Evolutionary conservation across 441 rosid genomes (phyloP), one percentile per base, ranked within the genome.

Genomic region (Croton laevigatus): DNA sequence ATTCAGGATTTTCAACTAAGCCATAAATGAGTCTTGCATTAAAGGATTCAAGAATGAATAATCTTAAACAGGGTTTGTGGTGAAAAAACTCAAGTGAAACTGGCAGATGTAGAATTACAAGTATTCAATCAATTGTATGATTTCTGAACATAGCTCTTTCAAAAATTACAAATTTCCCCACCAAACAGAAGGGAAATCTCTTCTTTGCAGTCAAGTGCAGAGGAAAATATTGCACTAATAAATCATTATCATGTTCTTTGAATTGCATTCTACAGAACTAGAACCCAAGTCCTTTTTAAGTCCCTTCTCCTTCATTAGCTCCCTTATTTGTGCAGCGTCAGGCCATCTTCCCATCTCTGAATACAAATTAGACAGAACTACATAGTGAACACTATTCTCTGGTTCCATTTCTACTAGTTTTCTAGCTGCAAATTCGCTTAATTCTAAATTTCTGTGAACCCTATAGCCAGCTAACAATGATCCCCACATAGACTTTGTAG

Each of bases 341-440:
- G 48, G 65, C 83, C 89, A 81, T 79, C 84, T 83, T 69, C 85
- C 88, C 87, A 85, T 77, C 62, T 82, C 80, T 4, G 86, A 76
- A 80, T 85, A 82, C 72, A 79, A 68, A 66, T 77, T 81, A 42
- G 83, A 80, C 65, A 87, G 76, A 59, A 78, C 59, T 34, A 76
- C 81, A 78, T 81, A 72, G 52, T 83, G 77, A 68, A 78, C 75
- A 60, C 84, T 71, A 62, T 75, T 85, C 36, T 46, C 82, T 4
- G 89, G 87, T 71, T 82, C 86, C 81, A 82, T 22, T 46, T 82
- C 88, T 17, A 81, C 66, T 65, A 85, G 87, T 78, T 83, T 84
- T 73, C 71, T 84, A 0, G 78, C 82, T 1, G 74, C 84, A 34
- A 81, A 71, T 76, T 81, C 88, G 68, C 82, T 72, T 71, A 82